A percentile compares a stretch with the other conserved stretches of the same genome.
phyloP scores from a whole-genome alignment of 2,329 filamentous ascomycete species.

The Zasmidium cellare region DNA sequence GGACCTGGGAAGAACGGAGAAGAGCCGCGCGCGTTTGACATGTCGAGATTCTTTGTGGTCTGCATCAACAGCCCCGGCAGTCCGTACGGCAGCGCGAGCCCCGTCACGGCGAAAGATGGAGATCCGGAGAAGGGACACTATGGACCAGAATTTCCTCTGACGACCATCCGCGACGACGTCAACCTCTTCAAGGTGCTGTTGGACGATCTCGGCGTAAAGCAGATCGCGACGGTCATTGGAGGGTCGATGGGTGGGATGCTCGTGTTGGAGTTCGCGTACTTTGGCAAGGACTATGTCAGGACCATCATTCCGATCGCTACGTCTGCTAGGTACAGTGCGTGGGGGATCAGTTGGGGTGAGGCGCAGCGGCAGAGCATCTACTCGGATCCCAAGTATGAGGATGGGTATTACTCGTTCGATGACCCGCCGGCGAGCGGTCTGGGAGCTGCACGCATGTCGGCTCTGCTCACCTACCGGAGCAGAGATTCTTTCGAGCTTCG shows the following conservation, averaged over 20 bases:
- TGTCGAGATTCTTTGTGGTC: slow-evolving; percentile 78
- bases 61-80: slow-evolving; percentile 85
- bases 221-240: slow-evolving; percentile 76
- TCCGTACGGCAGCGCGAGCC: slow-evolving; percentile 84
- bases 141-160: slow-evolving; percentile 93
- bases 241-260: slow-evolving; percentile 89
- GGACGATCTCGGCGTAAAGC: slow-evolving; percentile 76
- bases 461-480: slow-evolving; percentile 91
- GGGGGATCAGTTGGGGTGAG: slow-evolving; percentile 90
- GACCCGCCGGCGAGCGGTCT: slow-evolving; percentile 86
- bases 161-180: slow-evolving; percentile 93
- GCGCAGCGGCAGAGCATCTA: slow-evolving; percentile 93
- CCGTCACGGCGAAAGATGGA: slow-evolving; percentile 84
- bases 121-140: slow-evolving; percentile 73
- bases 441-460: slow-evolving; percentile 94
- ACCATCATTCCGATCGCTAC: slow-evolving; percentile 82
- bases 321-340: slow-evolving; percentile 80
- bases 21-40: slow-evolving; percentile 65
- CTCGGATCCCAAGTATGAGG: slow-evolving; percentile 96
- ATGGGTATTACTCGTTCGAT: slow-evolving; percentile 87
- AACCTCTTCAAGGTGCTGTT: slow-evolving; percentile 79
- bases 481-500: slow-evolving; percentile 95
- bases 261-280: slow-evolving; percentile 88
- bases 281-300: slow-evolving; percentile 81
- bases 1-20: slow-evolving; percentile 62